phyloP scores from a whole-genome alignment of 2,329 filamentous ascomycete genomes.

The Malbranchea zuffiana region DNA sequence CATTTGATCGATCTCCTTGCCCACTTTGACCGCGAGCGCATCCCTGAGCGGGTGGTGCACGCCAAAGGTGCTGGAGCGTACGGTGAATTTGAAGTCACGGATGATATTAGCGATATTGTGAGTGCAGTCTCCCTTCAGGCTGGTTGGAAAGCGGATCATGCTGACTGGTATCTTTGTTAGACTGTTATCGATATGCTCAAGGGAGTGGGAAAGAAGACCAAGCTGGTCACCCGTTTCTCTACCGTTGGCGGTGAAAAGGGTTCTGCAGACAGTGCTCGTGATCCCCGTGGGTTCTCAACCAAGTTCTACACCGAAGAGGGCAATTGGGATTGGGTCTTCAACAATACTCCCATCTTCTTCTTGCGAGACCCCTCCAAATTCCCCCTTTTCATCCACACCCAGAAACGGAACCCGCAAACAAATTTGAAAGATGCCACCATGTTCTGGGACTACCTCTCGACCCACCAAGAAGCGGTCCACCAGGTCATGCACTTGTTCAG shows the following conservation, averaged over 20 bases:
- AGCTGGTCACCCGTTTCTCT: conserved; percentile 57
- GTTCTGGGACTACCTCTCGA: conserved; percentile 57
- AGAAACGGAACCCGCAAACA: conserved; percentile 62
- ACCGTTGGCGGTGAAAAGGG: conserved; percentile 66
- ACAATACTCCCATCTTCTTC: conserved; percentile 58
- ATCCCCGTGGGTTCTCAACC: conserved; percentile 60
- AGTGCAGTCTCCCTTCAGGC: conserved; percentile 7
- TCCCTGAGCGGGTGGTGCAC: conserved; percentile 35
- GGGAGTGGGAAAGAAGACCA: conserved; percentile 57
- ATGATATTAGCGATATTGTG: conserved; percentile 41
- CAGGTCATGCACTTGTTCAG: conserved; percentile 56
- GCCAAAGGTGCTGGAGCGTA: conserved; percentile 35
- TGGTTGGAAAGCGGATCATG: background rate
- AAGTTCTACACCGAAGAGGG: conserved; percentile 65
- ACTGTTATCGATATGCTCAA: conserved; percentile 40
- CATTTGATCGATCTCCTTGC: conserved; percentile 52
- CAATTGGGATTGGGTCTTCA: conserved; percentile 57
- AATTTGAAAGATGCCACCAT: conserved; percentile 58
- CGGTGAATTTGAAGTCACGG: conserved; percentile 36
- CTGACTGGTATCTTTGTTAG: conserved; percentile 15
- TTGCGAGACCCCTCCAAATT: conserved; percentile 64
- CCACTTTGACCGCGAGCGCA: conserved; percentile 33
- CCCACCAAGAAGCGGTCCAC: conserved; percentile 52
- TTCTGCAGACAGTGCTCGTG: conserved; percentile 59
- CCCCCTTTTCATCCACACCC: conserved; percentile 62